Evolutionary conservation across 768 basidiomycete genomes (phyloP), one percentile per base, ranked within the genome.

Genomic region (Termitomyces sp.): DNA sequence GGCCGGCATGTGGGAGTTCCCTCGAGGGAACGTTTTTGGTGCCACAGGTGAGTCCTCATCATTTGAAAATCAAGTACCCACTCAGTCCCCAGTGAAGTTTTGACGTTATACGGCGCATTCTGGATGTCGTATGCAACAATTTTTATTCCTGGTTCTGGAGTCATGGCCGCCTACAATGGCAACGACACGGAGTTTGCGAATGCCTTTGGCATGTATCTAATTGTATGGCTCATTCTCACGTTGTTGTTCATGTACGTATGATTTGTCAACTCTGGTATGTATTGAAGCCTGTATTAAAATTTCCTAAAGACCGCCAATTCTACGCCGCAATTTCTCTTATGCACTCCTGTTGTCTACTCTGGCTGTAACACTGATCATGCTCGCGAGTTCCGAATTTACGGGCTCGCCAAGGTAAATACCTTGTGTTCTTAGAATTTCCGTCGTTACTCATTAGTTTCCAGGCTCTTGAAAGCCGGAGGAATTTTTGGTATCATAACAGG

Each of bases 1-100:
- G 28, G 90, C 89, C 3, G 92, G 92, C 46, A 90, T 91, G 84
- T 91, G 88, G 89, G 82, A 84, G 68, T 80, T 83, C 60, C 77
- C 80, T 1, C 72, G 79, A 32, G 84, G 84, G 0, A 87, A 88
- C 59, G 74, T 76, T 3, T 88, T 88, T 53, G 83, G 81, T 53
- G 86, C 85, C 0, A 87, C 86, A 3, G 83, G 87, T 86, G 50
- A 44, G 54, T 16, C 14, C 18, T 26, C 16, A 14, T 32, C 32
- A 24, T 43, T 8, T 8, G 7, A 13, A 13, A 24, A 42, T 35
- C 13, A 24, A 16, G 22, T 56, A 42, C n/a, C 58, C 14, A n/a
- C 56, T 45, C 24, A 33, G 51, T 30, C 13, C 2, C 4, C 53
- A 24, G 42, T 40, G 18, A 28, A 87, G 90, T 84, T 0, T 89